phyloP scores from a whole-genome alignment of 768 basidiomycete genomes.

The Hydnomerulius pinastri region DNA sequence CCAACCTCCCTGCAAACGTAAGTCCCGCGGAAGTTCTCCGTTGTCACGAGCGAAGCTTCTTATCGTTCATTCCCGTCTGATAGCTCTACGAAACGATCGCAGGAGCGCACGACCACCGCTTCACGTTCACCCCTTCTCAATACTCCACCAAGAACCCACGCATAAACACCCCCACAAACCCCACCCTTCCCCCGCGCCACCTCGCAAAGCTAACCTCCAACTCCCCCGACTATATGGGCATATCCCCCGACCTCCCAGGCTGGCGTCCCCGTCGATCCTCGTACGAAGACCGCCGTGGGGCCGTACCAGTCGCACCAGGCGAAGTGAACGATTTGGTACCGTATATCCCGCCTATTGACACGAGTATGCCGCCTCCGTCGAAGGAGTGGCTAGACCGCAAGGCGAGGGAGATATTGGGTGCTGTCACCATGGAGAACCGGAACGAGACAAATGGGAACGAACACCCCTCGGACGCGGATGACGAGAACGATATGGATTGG shows the following conservation, averaged over 20 bases:
- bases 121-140: conserved; percentile 5
- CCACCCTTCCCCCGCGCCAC: conserved; percentile 11
- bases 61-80: too few species aligned
- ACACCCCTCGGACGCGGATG: conserved; percentile 2
- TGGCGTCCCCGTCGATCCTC: conserved; percentile 28
- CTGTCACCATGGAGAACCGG: not conserved
- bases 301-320: conserved; percentile 22
- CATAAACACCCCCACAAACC: too few species aligned
- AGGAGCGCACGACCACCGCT: conserved; percentile 25
- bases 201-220: conserved; percentile 11
- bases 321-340: conserved; percentile 30
- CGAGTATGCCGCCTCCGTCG: conserved; percentile 14
- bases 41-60: too few species aligned
- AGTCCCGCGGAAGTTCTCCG: conserved; percentile 2
- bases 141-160: too few species aligned
- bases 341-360: conserved; percentile 23
- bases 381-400: conserved; percentile 19
- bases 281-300: conserved; percentile 25
- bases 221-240: conserved; percentile 25
- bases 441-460: not conserved
- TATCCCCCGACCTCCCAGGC: conserved; percentile 21
- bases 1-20: conserved; percentile 15
- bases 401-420: conserved; percentile 16
- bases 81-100: conserved; percentile 35
- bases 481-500: conserved; percentile 14